Conservation (phyloP, 306 rosid genomes). For the Trifolium repens region DNA sequence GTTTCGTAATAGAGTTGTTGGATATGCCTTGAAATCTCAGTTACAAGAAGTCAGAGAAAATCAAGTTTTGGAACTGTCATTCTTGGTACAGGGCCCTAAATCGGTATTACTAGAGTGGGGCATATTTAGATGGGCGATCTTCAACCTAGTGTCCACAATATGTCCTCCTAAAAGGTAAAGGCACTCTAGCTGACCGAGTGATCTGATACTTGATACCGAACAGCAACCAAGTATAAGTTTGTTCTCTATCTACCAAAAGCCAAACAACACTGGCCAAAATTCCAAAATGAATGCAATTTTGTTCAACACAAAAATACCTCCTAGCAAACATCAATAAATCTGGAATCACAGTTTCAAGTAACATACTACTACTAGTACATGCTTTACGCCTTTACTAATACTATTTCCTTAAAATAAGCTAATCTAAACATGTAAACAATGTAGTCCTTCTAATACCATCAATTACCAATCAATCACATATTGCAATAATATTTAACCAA, state of each 20-base stretch:
- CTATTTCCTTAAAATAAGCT: background rate
- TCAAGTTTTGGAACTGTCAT: too few relatives aligned
- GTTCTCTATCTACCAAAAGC: background rate
- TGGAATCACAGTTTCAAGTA: background rate
- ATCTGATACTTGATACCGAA: too few relatives aligned
- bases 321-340: background rate
- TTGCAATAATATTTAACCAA: too few relatives aligned
- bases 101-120: too few relatives aligned
- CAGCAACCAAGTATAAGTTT: background rate
- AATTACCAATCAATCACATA: background rate
- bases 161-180: too few relatives aligned
- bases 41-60: too few relatives aligned
- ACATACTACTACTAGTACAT: background rate
- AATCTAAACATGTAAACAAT: background rate
- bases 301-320: background rate
- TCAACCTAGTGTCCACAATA: too few relatives aligned
- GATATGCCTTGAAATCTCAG: too few relatives aligned
- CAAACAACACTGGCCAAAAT: background rate
- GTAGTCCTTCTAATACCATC: background rate
- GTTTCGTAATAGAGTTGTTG: too few relatives aligned
- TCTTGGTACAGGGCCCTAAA: too few relatives aligned
- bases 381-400: background rate
- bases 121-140: too few relatives aligned
- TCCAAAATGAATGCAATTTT: conserved; percentile 1
- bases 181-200: too few relatives aligned